A percentile compares a stretch with the other conserved stretches of the same genome.
These are phyloP conservation scores for Cyclostephanos tholiformis DNA, from an alignment of 108 stramenopile species.

Conservation along the genomic window DNA sequence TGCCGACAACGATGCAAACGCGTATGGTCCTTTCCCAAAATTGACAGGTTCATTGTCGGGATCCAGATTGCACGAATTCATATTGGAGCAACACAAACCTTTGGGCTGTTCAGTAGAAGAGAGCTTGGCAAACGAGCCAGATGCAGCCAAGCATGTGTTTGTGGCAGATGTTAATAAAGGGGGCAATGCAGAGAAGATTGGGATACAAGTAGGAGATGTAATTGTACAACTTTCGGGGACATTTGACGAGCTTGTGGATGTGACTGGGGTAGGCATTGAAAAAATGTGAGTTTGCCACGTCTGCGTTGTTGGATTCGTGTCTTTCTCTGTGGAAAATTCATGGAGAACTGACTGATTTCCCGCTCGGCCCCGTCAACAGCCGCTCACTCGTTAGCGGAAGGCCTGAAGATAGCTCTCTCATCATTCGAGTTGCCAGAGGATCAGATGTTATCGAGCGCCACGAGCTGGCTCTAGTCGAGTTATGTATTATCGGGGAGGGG, in stretches of 20 bases:
- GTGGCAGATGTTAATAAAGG: conserved; percentile 63
- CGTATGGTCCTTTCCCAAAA: conserved; percentile 7
- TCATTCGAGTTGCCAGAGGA: conserved; percentile 53
- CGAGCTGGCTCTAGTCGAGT: conserved; percentile 67
- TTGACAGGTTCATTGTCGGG: conserved; percentile 24
- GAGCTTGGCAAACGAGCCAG: conserved; percentile 60
- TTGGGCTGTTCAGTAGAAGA: conserved; percentile 82
- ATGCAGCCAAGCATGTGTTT: conserved; percentile 61
- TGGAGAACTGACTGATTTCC: conserved; percentile 6
- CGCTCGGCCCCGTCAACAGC: conserved; percentile 15
- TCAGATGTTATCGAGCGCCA: conserved; percentile 67
- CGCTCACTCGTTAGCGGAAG: conserved; percentile 52
- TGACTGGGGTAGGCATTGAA: conserved; percentile 52
- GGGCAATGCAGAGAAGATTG: conserved; percentile 66
- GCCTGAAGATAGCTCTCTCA: conserved; percentile 50
- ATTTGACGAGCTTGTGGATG: conserved; percentile 54
- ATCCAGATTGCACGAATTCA: conserved; percentile 46
- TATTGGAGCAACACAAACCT: conserved; percentile 60
- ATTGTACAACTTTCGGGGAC: conserved; percentile 66
- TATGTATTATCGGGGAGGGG: conserved; percentile 59
- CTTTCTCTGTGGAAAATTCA: background rate
- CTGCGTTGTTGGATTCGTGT: background rate
- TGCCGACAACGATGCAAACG: conserved; percentile 4
- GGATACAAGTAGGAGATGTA: conserved; percentile 77
- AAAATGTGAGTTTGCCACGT: conserved; percentile 50